phyloP scores from a whole-genome alignment of 768 basidiomycete genomes.

The Hemileccinum impolitum region DNA sequence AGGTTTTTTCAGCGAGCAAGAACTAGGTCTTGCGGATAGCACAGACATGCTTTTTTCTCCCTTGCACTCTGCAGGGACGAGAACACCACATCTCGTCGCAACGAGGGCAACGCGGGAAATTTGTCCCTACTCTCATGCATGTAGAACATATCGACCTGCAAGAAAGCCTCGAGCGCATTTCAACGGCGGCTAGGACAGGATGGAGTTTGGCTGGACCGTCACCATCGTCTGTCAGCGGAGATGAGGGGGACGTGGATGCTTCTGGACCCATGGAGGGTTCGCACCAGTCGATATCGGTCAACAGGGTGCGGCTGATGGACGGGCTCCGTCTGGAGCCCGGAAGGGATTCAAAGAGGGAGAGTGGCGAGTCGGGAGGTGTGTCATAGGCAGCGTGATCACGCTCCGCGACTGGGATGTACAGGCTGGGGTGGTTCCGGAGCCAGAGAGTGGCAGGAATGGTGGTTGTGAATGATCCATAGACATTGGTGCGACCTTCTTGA shows the following conservation, averaged over 20 bases:
- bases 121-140: conserved; percentile 49
- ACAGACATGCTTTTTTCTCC: conserved; percentile 52
- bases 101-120: conserved; percentile 60
- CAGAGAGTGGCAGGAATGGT: conserved; percentile 33
- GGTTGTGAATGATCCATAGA: conserved; percentile 40
- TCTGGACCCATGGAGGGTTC: conserved; percentile 9
- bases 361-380: conserved; percentile 28
- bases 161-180: conserved; percentile 51
- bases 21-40: conserved; percentile 12
- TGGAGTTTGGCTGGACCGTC: conserved; percentile 22
- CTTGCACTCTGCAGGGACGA: conserved; percentile 52
- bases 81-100: conserved; percentile 65
- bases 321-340: conserved; percentile 25
- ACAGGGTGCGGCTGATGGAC: conserved; percentile 43
- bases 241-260: conserved; percentile 11
- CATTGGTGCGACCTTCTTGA: conserved; percentile 24
- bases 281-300: conserved; percentile 20
- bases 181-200: conserved; percentile 49
- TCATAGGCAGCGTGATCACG: conserved; percentile 16
- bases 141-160: conserved; percentile 43
- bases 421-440: conserved; percentile 22
- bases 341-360: conserved; percentile 18
- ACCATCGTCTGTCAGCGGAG: conserved; percentile 18
- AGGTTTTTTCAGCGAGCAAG: neutral
- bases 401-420: conserved; percentile 14